phyloP scores from a whole-genome alignment of 148 eudicot genomes.

The Amaranthus cruentus region DNA sequence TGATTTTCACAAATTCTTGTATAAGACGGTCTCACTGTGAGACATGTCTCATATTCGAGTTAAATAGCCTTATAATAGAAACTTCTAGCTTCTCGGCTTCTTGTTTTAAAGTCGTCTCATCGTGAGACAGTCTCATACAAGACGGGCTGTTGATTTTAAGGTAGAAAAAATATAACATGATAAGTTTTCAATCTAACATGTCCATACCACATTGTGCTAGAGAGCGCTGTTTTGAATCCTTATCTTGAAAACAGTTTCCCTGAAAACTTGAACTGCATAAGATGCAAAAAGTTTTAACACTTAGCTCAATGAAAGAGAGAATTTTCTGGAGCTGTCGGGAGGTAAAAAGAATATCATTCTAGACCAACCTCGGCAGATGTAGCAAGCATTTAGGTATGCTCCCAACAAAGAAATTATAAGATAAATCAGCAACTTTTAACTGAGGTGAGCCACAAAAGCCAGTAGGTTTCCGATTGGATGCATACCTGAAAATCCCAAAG shows the following conservation, averaged over 20 bases:
- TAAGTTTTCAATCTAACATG: neutral
- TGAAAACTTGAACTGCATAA: slow-evolving; percentile 67
- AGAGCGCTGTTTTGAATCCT: slow-evolving; percentile 63
- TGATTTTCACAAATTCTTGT: neutral
- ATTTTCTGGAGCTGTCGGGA: neutral
- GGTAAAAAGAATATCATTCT: neutral
- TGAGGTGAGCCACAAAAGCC: slow-evolving; percentile 76
- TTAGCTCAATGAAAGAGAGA: neutral
- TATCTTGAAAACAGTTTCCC: slow-evolving; percentile 80
- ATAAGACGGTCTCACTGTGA: too few species aligned
- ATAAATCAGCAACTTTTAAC: slow-evolving; percentile 71
- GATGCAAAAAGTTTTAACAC: neutral
- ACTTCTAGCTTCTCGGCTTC: too few species aligned
- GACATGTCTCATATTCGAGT: too few species aligned
- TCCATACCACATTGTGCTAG: slow-evolving; percentile 69
- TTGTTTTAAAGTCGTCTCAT: too few species aligned
- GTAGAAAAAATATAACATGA: neutral
- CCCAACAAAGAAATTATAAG: slow-evolving; percentile 72
- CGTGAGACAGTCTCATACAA: too few species aligned
- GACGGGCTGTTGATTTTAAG: too few species aligned
- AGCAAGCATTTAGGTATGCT: slow-evolving; percentile 78
- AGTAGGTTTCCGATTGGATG: slow-evolving; percentile 35
- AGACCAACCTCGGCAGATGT: slow-evolving; percentile 63
- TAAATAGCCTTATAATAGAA: too few species aligned
- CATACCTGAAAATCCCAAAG: slow-evolving; percentile 47